Evolutionary conservation across 2,329 filamentous ascomycete species (phyloP).

Genomic region (Arthroderma uncinatum): DNA sequence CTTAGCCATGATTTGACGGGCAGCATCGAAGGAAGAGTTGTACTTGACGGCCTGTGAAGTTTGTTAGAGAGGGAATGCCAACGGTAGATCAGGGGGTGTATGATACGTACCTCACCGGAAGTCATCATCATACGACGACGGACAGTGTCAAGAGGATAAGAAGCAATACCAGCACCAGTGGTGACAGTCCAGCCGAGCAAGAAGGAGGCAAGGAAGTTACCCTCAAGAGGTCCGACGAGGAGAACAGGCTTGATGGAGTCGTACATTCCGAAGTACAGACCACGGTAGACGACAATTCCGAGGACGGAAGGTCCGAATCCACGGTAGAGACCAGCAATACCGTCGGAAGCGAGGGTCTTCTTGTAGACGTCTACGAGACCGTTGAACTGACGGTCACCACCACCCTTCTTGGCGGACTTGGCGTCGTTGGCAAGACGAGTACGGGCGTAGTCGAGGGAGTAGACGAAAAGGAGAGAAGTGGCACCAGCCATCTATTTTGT

Average conservation of each 20-base stretch:
- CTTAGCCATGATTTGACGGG: conserved; percentile 87
- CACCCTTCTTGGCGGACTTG: conserved; percentile 85
- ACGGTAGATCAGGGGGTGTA: neutral
- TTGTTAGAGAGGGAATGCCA: conserved; percentile 26
- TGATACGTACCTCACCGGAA: conserved; percentile 52
- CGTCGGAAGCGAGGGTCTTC: conserved; percentile 98
- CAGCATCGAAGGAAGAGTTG: conserved; percentile 90
- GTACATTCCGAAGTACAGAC: conserved; percentile 99
- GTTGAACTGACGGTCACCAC: conserved; percentile 99
- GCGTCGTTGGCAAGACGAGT: conserved; percentile 99
- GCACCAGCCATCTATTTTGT: conserved; percentile 76
- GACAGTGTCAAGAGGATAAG: conserved; percentile 99
- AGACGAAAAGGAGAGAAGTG: conserved; percentile 99
- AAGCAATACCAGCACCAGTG: conserved; percentile 99
- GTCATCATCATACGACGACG: conserved; percentile 99
- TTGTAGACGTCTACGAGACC: conserved; percentile 98
- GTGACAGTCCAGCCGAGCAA: conserved; percentile 96
- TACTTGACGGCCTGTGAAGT: conserved; percentile 90
- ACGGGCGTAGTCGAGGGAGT: conserved; percentile 99
- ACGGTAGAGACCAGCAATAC: conserved; percentile 99
- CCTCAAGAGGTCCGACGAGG: conserved; percentile 79
- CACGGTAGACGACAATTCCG: conserved; percentile 99
- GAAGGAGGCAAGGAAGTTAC: conserved; percentile 99
- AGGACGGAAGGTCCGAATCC: conserved; percentile 99
- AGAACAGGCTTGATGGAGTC: conserved; percentile 99